A percentile compares a stretch with the other conserved stretches of the same genome.
These are phyloP conservation scores for Leccinum arenicola DNA, from an alignment of 768 basidiomycete species.

Conservation along the genomic window DNA sequence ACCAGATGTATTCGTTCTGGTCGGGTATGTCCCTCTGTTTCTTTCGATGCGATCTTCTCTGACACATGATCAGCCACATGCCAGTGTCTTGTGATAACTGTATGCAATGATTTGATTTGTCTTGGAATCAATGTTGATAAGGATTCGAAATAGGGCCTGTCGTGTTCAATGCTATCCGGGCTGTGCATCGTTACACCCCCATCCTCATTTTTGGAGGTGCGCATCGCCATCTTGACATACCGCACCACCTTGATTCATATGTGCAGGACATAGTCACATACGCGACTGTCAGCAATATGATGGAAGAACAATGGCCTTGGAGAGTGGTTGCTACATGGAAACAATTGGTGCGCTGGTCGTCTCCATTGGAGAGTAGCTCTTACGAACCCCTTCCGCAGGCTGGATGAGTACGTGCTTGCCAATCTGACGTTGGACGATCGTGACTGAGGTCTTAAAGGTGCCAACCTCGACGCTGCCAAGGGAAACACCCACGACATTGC, in stretches of 20 bases:
- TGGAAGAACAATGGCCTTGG: slow-evolving; percentile 42
- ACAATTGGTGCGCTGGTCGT: slow-evolving; percentile 60
- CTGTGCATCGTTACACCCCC: slow-evolving; percentile 64
- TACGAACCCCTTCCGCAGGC: slow-evolving; percentile 23
- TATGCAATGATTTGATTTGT: slow-evolving; percentile 26
- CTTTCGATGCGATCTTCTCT: neutral
- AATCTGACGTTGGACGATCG: neutral
- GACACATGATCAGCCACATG: slow-evolving; percentile 64
- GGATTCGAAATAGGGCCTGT: slow-evolving; percentile 50
- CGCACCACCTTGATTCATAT: neutral
- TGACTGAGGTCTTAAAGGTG: slow-evolving; percentile 32
- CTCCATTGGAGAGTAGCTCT: neutral
- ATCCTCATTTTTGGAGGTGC: slow-evolving; percentile 79
- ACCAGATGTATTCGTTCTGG: slow-evolving; percentile 78
- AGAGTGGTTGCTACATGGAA: slow-evolving; percentile 91
- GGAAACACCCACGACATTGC: slow-evolving; percentile 49
- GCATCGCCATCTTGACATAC: neutral
- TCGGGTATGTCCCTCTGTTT: slow-evolving; percentile 43
- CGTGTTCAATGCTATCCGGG: slow-evolving; percentile 72
- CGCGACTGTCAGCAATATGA: slow-evolving; percentile 29
- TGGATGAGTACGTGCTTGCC: slow-evolving; percentile 56
- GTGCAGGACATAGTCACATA: slow-evolving; percentile 48
- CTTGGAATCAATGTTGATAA: neutral
- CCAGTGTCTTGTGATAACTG: slow-evolving; percentile 70
- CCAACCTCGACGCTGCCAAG: slow-evolving; percentile 41